Conservation (phyloP, 2,329 filamentous ascomycete genomes). For the Cytospora leucostoma region DNA sequence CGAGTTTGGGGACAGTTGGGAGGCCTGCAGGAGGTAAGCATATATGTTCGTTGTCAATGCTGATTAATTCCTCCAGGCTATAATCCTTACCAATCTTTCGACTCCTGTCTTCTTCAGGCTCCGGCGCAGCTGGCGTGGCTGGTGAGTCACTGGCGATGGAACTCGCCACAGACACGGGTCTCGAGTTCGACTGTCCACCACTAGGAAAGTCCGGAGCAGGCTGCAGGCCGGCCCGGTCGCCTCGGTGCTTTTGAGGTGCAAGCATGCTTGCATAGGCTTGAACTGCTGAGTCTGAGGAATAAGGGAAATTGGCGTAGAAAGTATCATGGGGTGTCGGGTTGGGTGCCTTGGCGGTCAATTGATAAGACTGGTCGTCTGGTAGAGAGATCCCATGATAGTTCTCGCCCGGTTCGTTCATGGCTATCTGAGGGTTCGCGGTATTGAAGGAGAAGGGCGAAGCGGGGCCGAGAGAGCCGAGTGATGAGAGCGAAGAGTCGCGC, state of each 20-base stretch:
- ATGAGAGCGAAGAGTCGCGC: slow-evolving; percentile 63
- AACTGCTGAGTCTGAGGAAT: slow-evolving; percentile 41
- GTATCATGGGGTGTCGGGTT: slow-evolving; percentile 35
- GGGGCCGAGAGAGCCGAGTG: slow-evolving; percentile 61
- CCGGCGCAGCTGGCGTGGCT: slow-evolving; percentile 54
- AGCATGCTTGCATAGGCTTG: slow-evolving; percentile 46
- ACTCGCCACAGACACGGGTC: slow-evolving; percentile 59
- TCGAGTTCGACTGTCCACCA: slow-evolving; percentile 44
- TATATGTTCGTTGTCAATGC: slow-evolving; percentile 48
- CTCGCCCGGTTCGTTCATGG: slow-evolving; percentile 54
- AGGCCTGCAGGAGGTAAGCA: slow-evolving; percentile 69
- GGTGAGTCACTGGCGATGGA: slow-evolving; percentile 61
- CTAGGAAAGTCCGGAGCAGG: slow-evolving; percentile 49
- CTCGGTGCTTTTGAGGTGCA: slow-evolving; percentile 42
- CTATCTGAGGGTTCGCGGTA: slow-evolving; percentile 60
- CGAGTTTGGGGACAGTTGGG: slow-evolving; percentile 69
- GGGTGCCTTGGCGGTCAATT: slow-evolving; percentile 46
- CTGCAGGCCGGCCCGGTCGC: slow-evolving; percentile 44
- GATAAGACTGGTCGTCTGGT: slow-evolving; percentile 48
- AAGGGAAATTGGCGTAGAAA: slow-evolving; percentile 47
- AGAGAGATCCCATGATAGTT: slow-evolving; percentile 46
- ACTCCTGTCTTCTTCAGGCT: slow-evolving; percentile 51
- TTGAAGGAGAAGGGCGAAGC: slow-evolving; percentile 59
- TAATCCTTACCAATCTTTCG: slow-evolving; percentile 56
- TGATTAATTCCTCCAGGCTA: slow-evolving; percentile 26